These are phyloP conservation scores for Tetradesmus lagerheimii DNA, from an alignment of 139 green algal species.

Conservation along the genomic window DNA sequence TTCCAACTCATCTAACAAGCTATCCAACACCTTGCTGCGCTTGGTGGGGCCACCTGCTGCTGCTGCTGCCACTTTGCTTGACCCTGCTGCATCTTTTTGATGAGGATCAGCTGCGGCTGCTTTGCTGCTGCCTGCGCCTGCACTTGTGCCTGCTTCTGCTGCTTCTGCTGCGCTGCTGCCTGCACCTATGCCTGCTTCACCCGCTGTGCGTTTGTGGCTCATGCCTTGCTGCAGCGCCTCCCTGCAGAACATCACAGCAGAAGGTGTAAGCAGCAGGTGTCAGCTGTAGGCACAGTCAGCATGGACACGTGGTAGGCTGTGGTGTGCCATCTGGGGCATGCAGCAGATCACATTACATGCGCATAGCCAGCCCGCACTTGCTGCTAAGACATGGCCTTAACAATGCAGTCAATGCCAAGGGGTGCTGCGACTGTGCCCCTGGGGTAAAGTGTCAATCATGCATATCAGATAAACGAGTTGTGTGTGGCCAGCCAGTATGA, in stretches of 20 bases:
- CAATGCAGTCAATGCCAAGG: too few relatives aligned
- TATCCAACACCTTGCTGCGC: conserved; percentile 48
- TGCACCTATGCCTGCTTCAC: background rate
- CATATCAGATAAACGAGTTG: too few relatives aligned
- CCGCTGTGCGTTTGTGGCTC: conserved; percentile 52
- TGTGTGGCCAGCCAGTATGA: too few relatives aligned
- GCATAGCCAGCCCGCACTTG: too few relatives aligned
- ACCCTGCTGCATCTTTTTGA: background rate
- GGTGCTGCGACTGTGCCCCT: too few relatives aligned
- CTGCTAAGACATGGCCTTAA: too few relatives aligned
- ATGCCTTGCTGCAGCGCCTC: conserved; percentile 58
- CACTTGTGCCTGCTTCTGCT: background rate
- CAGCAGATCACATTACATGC: background rate
- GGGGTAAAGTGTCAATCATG: too few relatives aligned
- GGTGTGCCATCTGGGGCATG: background rate
- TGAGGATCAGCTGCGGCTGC: background rate
- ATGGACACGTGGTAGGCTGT: background rate
- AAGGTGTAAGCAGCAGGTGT: background rate
- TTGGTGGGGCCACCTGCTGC: conserved; percentile 28
- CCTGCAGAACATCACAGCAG: conserved; percentile 30
- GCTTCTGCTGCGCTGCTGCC: conserved; percentile 33
- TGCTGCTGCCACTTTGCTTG: background rate
- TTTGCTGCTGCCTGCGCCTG: conserved; percentile 40
- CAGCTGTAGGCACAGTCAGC: background rate
- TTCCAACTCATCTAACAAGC: conserved; percentile 50